Evolutionary conservation across 768 basidiomycete genomes (phyloP), one percentile per base, ranked within the genome.

Genomic region (Hypholoma fasciculare): DNA sequence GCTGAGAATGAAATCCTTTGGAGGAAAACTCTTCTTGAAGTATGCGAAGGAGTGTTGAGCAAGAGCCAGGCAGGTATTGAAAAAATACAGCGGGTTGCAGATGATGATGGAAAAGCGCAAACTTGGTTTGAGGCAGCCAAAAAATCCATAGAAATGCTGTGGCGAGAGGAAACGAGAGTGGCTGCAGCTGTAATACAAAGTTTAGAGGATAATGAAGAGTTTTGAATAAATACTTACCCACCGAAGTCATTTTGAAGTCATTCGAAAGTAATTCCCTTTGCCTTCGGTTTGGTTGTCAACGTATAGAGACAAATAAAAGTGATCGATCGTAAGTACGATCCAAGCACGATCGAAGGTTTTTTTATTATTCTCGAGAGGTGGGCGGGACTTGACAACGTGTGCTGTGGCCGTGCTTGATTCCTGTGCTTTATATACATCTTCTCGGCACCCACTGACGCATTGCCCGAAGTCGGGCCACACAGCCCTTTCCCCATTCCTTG

Each of bases 121-220:
- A 38, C 36, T 40, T 65, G 58, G 62, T 13, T 61, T 14, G 54
- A 47, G 4, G 39, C 49, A n/a, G 60, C 55, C n/a, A 65, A 59
- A 52, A 14, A 23, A 34, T 67, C 49, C 48, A 75, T 90, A n/a
- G 65, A 56, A 53, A 63, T 64, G 2, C 69, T 92, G 16, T 91
- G 89, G 89, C 61, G 62, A 38, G 90, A 92, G 67, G 85, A 90
- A 58, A 20, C 70, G 6, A 67, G 71, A 52, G 85, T 90, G 5
- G 82, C 84, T 7, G 59, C 57, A 23, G 78, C 71, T 4, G 82
- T 90, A 4, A 63, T 70, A 38, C 66, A 75, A 39, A 80, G 84
- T 63, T 56, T 87, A 12, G 61, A 71, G 38, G 66, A 69, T 17
- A 80, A 80, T n/a, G 76, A 73, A 60, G 76, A 82, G 48, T 85